Conservation (phyloP, 1,284 basidiomycete species). For the Marasmius oreades region DNA sequence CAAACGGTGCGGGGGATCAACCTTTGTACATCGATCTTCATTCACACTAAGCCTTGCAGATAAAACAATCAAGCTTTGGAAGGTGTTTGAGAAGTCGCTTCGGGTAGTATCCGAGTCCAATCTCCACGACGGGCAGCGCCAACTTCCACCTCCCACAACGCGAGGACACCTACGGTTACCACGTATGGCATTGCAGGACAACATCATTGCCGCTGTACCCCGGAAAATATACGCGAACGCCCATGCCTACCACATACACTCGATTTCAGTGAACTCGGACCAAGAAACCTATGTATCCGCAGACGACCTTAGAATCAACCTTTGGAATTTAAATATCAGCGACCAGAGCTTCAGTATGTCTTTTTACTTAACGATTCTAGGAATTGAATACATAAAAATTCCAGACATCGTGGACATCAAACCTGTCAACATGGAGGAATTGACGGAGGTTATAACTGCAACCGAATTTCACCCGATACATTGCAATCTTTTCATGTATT, state of each 20-base stretch:
- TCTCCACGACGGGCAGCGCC: conserved; percentile 76
- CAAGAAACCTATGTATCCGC: conserved; percentile 99
- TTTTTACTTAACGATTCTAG: not conserved
- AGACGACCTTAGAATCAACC: conserved; percentile 94
- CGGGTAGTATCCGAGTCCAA: conserved; percentile 98
- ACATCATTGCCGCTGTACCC: conserved; percentile 97
- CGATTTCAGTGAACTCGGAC: conserved; percentile 98
- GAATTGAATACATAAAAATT: too few species aligned
- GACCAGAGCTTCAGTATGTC: conserved; percentile 98
- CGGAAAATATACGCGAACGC: conserved; percentile 99
- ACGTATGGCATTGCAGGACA: conserved; percentile 91
- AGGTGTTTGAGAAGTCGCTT: conserved; percentile 98
- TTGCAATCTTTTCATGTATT: conserved; percentile 99
- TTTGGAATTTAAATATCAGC: conserved; percentile 98
- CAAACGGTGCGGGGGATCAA: conserved; percentile 70
- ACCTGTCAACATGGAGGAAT: conserved; percentile 99
- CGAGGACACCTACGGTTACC: conserved; percentile 73
- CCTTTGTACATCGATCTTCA: conserved; percentile 2
- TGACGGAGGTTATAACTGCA: conserved; percentile 99
- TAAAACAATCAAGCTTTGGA: conserved; percentile 99
- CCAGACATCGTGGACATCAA: conserved; percentile 99
- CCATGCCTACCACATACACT: conserved; percentile 99
- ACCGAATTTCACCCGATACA: conserved; percentile 98
- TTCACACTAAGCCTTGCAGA: conserved; percentile 48
- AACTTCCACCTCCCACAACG: conserved; percentile 56